Percentiles rank a stretch among this genome's conserved stretches.
Conservation (phyloP, 495 filamentous ascomycete species). For the Tetracladium marchalianum region DNA sequence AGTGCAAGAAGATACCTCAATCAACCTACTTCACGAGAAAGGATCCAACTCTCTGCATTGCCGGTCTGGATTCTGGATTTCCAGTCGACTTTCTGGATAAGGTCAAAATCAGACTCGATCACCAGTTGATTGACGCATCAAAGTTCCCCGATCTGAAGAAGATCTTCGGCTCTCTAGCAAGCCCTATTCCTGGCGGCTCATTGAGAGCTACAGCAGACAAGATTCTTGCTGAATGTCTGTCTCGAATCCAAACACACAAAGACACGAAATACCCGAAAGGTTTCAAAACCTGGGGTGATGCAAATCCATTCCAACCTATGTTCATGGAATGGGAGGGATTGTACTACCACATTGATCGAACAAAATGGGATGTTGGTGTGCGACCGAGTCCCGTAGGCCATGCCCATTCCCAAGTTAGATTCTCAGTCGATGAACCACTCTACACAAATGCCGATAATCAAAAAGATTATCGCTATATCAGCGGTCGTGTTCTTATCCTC, state of each 20-base stretch:
- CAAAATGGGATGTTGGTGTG: constrained; percentile 20
- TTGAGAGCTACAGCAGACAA: neutral
- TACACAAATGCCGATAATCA: constrained; percentile 2
- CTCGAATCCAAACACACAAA: neutral
- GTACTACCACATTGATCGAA: constrained; percentile 35
- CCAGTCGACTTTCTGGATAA: constrained; percentile 31
- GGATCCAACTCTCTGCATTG: constrained; percentile 39
- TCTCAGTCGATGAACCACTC: neutral
- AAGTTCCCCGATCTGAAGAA: neutral
- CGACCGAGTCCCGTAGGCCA: neutral
- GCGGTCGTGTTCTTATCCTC: constrained; percentile 32
- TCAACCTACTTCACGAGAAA: constrained; percentile 19
- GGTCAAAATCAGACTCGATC: constrained; percentile 23
- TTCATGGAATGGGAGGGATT: constrained; percentile 44
- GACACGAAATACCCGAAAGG: neutral
- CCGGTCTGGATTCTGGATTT: constrained; percentile 34
- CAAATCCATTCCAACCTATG: constrained; percentile 38
- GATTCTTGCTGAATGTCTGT: neutral
- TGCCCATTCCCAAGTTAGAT: neutral
- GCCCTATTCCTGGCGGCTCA: neutral
- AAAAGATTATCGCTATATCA: constrained; percentile 23
- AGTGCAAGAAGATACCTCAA: constrained; percentile 10
- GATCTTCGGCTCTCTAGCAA: neutral
- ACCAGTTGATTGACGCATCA: constrained; percentile 15
- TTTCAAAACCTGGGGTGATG: constrained; percentile 28